These are phyloP conservation scores for Geotrichum aggregatum DNA, from an alignment of 1,139 yeast genomes.

Conservation along the genomic window DNA sequence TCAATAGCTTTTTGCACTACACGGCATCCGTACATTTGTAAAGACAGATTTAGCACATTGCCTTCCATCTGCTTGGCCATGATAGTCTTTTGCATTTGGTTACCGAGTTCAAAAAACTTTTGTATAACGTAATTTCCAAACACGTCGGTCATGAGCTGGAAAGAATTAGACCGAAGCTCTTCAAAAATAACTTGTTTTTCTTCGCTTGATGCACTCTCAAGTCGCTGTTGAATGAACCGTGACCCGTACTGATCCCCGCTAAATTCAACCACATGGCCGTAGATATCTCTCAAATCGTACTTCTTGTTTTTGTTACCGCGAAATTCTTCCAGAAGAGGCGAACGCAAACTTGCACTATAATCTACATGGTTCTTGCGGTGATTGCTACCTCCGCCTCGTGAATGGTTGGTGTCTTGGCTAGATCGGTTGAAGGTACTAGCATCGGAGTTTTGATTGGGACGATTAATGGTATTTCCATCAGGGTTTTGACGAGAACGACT, in stretches of 20 bases:
- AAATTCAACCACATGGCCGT: slow-evolving; percentile 86
- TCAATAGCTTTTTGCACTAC: slow-evolving; percentile 94
- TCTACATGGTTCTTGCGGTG: slow-evolving; percentile 5
- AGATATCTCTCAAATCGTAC: slow-evolving; percentile 62
- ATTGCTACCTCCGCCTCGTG: not conserved
- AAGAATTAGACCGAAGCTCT: slow-evolving; percentile 71
- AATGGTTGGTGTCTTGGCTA: not conserved
- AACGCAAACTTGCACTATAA: slow-evolving; percentile 44
- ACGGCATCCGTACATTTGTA: slow-evolving; percentile 97
- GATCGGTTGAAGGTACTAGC: not conserved
- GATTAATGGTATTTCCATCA: no score
- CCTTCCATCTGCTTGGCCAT: slow-evolving; percentile 74
- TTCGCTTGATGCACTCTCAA: slow-evolving; percentile 58
- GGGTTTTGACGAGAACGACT: not conserved
- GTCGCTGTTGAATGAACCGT: slow-evolving; percentile 86
- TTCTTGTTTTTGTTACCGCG: slow-evolving; percentile 64
- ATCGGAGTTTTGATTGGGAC: no score
- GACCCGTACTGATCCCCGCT: slow-evolving; percentile 97
- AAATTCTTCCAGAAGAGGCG: slow-evolving; percentile 83
- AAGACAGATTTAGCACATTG: slow-evolving; percentile 66
- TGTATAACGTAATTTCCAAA: slow-evolving; percentile 97
- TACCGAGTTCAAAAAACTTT: slow-evolving; percentile 83
- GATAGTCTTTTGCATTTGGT: slow-evolving; percentile 61
- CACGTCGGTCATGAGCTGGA: slow-evolving; percentile 89
- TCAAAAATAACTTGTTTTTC: slow-evolving; percentile 81